These are phyloP conservation scores for Globisporangium megalacanthum DNA, from an alignment of 352 stramenopile genomes.

Conservation along the genomic window DNA sequence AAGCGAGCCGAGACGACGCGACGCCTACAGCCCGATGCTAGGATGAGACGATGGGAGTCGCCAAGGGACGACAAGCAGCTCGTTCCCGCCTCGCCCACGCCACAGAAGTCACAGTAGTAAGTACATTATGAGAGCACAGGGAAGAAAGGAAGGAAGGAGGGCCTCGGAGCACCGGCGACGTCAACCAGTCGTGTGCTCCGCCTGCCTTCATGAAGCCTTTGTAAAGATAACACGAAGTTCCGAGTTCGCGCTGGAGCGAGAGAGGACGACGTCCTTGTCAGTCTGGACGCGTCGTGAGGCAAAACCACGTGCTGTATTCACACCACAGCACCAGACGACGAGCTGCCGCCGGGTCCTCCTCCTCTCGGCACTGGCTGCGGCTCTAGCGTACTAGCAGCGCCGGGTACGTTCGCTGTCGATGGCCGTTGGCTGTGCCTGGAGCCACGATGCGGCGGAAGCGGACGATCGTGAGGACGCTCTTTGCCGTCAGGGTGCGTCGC, in stretches of 20 bases:
- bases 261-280: background rate
- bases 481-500: conserved; percentile 1
- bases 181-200: background rate
- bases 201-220: background rate
- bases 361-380: background rate
- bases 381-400: background rate
- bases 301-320: too few relatives aligned
- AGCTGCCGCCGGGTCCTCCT: background rate
- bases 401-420: background rate
- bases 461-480: conserved; percentile 6
- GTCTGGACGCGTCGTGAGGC: too few relatives aligned
- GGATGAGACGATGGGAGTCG: background rate
- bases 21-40: background rate
- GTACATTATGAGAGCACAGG: background rate
- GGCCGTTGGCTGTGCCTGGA: conserved; percentile 10
- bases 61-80: background rate
- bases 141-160: background rate
- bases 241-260: too few relatives aligned
- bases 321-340: background rate
- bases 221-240: conserved; percentile 1
- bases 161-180: background rate
- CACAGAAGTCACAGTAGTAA: background rate
- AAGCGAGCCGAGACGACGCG: too few relatives aligned
- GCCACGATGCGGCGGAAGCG: background rate
- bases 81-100: background rate